Evolutionary conservation across 2,329 filamentous ascomycete genomes (phyloP).

Genomic region (Aureobasidium leucospermi): DNA sequence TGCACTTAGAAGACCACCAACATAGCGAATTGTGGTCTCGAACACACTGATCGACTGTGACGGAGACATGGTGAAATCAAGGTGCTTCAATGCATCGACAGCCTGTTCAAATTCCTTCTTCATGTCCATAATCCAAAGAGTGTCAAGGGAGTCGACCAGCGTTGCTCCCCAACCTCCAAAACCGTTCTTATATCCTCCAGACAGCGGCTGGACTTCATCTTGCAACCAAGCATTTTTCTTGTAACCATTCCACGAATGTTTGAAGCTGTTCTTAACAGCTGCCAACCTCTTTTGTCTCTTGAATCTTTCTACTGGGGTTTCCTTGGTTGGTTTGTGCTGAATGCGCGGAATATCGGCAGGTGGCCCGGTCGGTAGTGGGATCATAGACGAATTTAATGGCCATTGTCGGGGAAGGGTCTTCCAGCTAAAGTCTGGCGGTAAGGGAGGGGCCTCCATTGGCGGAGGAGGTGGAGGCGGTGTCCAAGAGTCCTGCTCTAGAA

Average conservation of each 20-base stretch:
- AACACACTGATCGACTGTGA: conserved; percentile 57
- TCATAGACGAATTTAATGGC: conserved; percentile 62
- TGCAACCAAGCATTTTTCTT: conserved; percentile 73
- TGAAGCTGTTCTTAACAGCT: conserved; percentile 65
- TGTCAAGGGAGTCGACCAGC: conserved; percentile 68
- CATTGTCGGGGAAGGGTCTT: conserved; percentile 39
- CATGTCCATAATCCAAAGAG: conserved; percentile 66
- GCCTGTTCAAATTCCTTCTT: conserved; percentile 59
- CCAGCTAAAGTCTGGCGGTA: conserved; percentile 23
- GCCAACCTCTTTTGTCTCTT: conserved; percentile 57
- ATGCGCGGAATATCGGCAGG: conserved; percentile 66
- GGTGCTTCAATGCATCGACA: conserved; percentile 48
- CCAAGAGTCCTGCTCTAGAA: neutral
- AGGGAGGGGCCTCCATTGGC: neutral
- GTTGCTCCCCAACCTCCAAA: conserved; percentile 93
- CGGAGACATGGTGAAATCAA: conserved; percentile 51
- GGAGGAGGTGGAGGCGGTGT: conserved; percentile 2
- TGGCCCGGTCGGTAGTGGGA: conserved; percentile 63
- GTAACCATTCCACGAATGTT: conserved; percentile 76
- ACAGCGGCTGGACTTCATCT: conserved; percentile 68
- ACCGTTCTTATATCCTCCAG: conserved; percentile 61
- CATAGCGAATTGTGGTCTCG: conserved; percentile 64
- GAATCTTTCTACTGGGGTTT: conserved; percentile 52
- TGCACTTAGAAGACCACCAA: conserved; percentile 62
- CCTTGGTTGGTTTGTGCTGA: conserved; percentile 62